Evolutionary conservation across 768 basidiomycete species (phyloP).

Genomic region (Gautieria morchelliformis): DNA sequence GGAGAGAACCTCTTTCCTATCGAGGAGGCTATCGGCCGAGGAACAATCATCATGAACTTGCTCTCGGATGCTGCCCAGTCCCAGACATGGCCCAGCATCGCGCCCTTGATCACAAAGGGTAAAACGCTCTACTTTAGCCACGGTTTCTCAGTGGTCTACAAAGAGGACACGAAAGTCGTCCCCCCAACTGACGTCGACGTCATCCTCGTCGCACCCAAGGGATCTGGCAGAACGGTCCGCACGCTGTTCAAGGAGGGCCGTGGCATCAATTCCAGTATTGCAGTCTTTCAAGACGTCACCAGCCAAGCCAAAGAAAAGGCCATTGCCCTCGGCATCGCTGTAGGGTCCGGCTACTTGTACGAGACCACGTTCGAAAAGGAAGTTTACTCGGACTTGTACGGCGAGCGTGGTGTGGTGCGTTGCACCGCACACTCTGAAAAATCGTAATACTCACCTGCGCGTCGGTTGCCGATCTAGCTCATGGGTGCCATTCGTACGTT

Average conservation of each 20-base stretch:
- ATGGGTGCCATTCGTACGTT: conserved; percentile 92
- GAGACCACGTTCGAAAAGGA: conserved; percentile 99
- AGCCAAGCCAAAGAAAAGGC: conserved; percentile 98
- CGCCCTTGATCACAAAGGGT: conserved; percentile 96
- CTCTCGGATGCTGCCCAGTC: conserved; percentile 99
- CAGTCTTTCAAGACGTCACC: conserved; percentile 95
- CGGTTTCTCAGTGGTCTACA: conserved; percentile 98
- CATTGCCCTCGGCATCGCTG: conserved; percentile 83
- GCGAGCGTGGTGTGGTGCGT: conserved; percentile 98
- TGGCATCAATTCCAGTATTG: conserved; percentile 92
- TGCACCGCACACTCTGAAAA: neutral
- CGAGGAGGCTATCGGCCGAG: conserved; percentile 90
- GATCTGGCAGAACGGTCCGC: conserved; percentile 96
- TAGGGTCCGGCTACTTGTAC: conserved; percentile 97
- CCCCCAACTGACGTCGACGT: conserved; percentile 94
- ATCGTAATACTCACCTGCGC: neutral
- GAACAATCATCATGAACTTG: conserved; percentile 99
- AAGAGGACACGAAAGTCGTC: conserved; percentile 90
- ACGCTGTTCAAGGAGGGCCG: conserved; percentile 99
- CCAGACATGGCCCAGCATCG: conserved; percentile 82
- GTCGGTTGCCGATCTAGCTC: conserved; percentile 38
- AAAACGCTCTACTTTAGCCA: conserved; percentile 99
- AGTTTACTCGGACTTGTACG: conserved; percentile 98
- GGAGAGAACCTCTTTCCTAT: conserved; percentile 98
- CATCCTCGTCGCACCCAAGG: conserved; percentile 98